Percentiles rank a stretch among this genome's conserved stretches.
Evolutionary conservation across 441 rosid species (phyloP).

Genomic region (Populus hybrid): DNA sequence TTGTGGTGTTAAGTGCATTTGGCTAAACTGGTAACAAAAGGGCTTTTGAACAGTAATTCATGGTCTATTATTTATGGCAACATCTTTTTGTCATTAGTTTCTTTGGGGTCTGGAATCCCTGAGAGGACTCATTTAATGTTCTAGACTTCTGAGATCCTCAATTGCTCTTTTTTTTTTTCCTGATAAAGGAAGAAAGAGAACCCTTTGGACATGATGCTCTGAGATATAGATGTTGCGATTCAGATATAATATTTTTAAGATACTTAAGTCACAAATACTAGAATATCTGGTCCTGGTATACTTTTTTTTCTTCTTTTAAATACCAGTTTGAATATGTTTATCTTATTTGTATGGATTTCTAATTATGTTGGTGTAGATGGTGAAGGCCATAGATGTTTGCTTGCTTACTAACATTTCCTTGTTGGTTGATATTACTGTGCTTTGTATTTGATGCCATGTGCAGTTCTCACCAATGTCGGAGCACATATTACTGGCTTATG

Average conservation of each 20-base stretch:
- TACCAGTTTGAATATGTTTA: neutral
- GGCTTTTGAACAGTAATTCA: neutral
- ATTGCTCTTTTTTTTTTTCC: neutral
- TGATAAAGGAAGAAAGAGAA: neutral
- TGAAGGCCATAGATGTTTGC: no score
- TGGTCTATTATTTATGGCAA: neutral
- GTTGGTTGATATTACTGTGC: no score
- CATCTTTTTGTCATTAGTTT: neutral
- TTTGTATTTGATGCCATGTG: conserved; percentile 15
- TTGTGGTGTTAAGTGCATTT: neutral
- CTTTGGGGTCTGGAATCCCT: neutral
- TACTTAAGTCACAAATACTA: neutral
- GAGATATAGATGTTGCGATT: neutral
- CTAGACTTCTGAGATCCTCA: neutral
- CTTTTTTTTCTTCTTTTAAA: neutral
- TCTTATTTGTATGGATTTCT: neutral
- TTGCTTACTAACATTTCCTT: no score
- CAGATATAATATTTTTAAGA: neutral
- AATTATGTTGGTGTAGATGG: no score
- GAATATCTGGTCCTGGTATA: neutral
- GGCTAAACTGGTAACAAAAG: neutral
- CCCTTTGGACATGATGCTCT: neutral
- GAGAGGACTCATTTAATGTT: neutral
- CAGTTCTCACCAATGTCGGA: conserved; percentile 93
- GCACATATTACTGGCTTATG: conserved; percentile 83